Evolutionary conservation across 208 protist genomes (phyloP).

Genomic region (Balamuthia mandrillaris): DNA sequence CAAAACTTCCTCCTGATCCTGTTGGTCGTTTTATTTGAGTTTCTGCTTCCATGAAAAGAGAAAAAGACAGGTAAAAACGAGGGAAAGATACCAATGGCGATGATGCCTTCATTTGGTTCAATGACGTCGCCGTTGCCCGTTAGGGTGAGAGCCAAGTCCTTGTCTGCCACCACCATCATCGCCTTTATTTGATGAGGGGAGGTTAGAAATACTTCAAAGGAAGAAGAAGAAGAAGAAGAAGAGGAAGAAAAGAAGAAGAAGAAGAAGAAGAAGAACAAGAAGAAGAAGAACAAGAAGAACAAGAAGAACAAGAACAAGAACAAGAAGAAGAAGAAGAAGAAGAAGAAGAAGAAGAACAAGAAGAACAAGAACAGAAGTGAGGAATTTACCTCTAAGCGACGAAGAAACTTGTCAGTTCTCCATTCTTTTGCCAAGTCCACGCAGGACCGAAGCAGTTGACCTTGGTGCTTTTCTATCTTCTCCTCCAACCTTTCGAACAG

Average conservation of each 20-base stretch:
- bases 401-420: slow-evolving; percentile 52
- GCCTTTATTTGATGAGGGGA: background rate
- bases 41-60: background rate
- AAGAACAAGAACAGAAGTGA: too few species aligned
- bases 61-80: background rate
- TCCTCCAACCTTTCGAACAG: slow-evolving; percentile 44
- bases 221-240: background rate
- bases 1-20: background rate
- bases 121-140: slow-evolving; percentile 46
- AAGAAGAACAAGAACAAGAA: background rate
- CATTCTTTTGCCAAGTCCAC: slow-evolving; percentile 55
- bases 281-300: background rate
- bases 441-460: slow-evolving; percentile 43
- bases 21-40: too few species aligned
- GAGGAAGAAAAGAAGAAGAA: background rate
- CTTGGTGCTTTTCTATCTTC: slow-evolving; percentile 46
- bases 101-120: slow-evolving; percentile 42
- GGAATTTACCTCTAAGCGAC: slow-evolving; percentile 8
- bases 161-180: slow-evolving; percentile 47
- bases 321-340: background rate
- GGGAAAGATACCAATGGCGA: background rate
- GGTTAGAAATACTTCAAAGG: background rate
- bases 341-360: background rate
- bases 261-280: background rate
- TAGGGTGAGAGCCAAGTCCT: slow-evolving; percentile 38